phyloP scores from a whole-genome alignment of 164 flowering plant genomes.

The Hamamelis virginiana region DNA sequence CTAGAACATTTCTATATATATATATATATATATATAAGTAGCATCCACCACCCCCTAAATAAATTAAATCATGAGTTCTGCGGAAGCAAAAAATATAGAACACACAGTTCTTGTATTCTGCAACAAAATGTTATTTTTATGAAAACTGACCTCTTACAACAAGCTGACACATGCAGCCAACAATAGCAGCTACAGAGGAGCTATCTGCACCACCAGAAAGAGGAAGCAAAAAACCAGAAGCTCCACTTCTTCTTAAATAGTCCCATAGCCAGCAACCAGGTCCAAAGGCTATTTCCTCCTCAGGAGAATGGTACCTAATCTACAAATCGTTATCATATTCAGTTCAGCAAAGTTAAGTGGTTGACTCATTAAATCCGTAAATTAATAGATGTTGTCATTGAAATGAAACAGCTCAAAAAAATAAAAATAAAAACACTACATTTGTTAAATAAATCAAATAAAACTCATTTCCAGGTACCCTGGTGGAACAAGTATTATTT shows the following conservation, averaged over 20 bases:
- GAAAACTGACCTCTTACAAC: constrained; percentile 68
- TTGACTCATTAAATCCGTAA: neutral
- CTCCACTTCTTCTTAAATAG: constrained; percentile 94
- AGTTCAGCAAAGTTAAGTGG: neutral
- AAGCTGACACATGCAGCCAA: constrained; percentile 99
- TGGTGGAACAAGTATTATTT: neutral
- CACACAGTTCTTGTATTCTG: neutral
- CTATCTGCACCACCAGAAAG: constrained; percentile 99
- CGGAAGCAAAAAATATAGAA: too few species aligned
- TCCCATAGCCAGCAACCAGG: constrained; percentile 99
- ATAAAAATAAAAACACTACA: neutral
- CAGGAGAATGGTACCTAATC: constrained; percentile 83
- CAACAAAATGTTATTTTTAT: neutral
- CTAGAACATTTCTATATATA: too few species aligned
- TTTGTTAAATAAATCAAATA: neutral
- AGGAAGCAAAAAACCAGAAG: constrained; percentile 98
- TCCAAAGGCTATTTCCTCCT: constrained; percentile 96
- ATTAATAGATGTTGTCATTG: neutral
- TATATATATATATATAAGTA: too few species aligned
- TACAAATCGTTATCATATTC: constrained; percentile 22
- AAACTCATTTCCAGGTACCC: neutral
- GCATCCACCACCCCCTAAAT: too few species aligned
- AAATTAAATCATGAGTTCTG: too few species aligned
- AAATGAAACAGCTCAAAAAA: neutral
- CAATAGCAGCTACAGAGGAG: constrained; percentile 96